Conservation (phyloP, 257 asterid species). For the Solanum ossicruentum region DNA sequence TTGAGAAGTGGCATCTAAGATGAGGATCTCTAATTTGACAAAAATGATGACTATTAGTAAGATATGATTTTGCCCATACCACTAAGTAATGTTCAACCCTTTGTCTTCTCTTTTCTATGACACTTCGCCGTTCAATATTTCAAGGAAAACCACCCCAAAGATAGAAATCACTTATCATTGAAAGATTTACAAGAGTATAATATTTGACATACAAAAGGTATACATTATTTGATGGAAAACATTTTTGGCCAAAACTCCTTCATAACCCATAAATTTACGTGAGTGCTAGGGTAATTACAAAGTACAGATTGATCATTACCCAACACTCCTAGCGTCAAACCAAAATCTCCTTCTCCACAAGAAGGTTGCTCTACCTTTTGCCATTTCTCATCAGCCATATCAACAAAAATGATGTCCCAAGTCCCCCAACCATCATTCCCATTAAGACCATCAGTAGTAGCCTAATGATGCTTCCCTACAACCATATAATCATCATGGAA, state of each 20-base stretch:
- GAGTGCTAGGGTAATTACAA: conserved; percentile 3
- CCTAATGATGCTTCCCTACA: not conserved
- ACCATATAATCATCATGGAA: not conserved
- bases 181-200: not conserved
- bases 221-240: conserved; percentile 12
- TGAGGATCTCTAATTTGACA: not conserved
- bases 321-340: conserved; percentile 16
- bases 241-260: conserved; percentile 38
- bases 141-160: not conserved
- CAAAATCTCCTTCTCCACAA: not conserved
- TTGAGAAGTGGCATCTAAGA: not conserved
- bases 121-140: not conserved
- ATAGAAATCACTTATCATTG: not conserved
- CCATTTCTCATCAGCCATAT: not conserved
- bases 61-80: not conserved
- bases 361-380: conserved; percentile 13
- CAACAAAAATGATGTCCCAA: not conserved
- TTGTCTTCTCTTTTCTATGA: not conserved
- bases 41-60: not conserved
- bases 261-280: conserved; percentile 40
- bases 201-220: not conserved
- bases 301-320: conserved; percentile 27
- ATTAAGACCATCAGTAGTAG: not conserved
- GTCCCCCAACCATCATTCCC: not conserved
- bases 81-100: not conserved